phyloP scores from a whole-genome alignment of 2,329 filamentous ascomycete genomes.

The Didymella pomorum region DNA sequence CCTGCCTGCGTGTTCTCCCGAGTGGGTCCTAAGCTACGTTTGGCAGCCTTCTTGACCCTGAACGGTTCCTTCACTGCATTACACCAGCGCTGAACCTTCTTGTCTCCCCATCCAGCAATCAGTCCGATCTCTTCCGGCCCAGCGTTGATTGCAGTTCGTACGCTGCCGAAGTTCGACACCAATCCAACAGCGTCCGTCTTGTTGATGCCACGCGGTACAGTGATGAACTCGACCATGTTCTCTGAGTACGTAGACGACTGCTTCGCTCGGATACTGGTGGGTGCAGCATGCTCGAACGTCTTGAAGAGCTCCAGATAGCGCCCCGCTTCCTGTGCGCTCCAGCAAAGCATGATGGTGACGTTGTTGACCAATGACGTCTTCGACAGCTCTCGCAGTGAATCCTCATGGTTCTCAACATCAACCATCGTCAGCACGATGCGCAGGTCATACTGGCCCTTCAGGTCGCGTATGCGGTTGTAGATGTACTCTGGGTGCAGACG shows the following conservation, averaged over 20 bases:
- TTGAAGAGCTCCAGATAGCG: slow-evolving; percentile 96
- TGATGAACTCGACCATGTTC: slow-evolving; percentile 90
- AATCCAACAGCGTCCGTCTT: slow-evolving; percentile 92
- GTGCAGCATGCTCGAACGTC: slow-evolving; percentile 86
- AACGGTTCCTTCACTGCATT: slow-evolving; percentile 86
- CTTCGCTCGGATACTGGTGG: slow-evolving; percentile 81
- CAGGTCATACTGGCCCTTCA: slow-evolving; percentile 86
- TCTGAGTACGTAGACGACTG: slow-evolving; percentile 86
- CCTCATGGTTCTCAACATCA: slow-evolving; percentile 94
- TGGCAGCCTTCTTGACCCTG: slow-evolving; percentile 74
- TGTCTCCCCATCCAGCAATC: slow-evolving; percentile 93
- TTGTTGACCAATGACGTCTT: slow-evolving; percentile 95
- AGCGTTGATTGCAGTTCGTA: slow-evolving; percentile 87
- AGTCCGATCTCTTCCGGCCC: slow-evolving; percentile 82
- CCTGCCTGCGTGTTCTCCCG: slow-evolving; percentile 42
- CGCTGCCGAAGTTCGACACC: slow-evolving; percentile 89
- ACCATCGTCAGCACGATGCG: slow-evolving; percentile 90
- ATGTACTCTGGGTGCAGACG: slow-evolving; percentile 97
- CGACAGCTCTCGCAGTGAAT: slow-evolving; percentile 84
- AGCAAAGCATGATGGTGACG: slow-evolving; percentile 89
- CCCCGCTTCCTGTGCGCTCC: slow-evolving; percentile 91
- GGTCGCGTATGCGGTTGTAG: slow-evolving; percentile 85
- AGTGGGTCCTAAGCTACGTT: slow-evolving; percentile 50
- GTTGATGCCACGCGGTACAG: slow-evolving; percentile 86
- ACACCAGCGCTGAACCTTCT: slow-evolving; percentile 90